These are phyloP conservation scores for Sporisorium sorghi DNA, from an alignment of 1,284 basidiomycete genomes.

Conservation along the genomic window DNA sequence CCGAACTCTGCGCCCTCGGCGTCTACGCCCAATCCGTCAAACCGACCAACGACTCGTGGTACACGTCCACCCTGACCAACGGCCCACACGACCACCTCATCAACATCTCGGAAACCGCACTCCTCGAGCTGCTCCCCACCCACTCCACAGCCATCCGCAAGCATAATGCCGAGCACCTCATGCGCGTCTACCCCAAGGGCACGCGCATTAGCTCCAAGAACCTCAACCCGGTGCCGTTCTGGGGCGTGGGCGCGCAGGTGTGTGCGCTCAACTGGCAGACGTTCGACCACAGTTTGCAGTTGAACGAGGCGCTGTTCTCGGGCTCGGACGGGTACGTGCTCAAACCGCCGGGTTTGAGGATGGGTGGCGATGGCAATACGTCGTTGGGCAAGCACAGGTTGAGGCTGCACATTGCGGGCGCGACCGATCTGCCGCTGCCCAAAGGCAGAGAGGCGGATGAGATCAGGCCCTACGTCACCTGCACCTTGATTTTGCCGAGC, in stretches of 20 bases:
- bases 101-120: constrained; percentile 75
- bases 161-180: constrained; percentile 72
- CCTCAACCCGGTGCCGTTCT: constrained; percentile 71
- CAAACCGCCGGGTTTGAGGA: constrained; percentile 71
- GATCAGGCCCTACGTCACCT: constrained; percentile 61
- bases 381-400: constrained; percentile 41
- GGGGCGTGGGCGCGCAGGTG: constrained; percentile 75
- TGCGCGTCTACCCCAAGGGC: constrained; percentile 76
- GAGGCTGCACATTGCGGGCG: constrained; percentile 56
- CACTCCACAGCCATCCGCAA: constrained; percentile 59
- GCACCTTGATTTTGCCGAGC: constrained; percentile 56
- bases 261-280: constrained; percentile 77
- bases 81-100: constrained; percentile 71
- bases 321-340: constrained; percentile 75
- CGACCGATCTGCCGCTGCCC: constrained; percentile 57
- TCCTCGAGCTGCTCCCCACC: constrained; percentile 71
- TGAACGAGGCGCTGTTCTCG: constrained; percentile 77
- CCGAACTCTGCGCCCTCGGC: constrained; percentile 58
- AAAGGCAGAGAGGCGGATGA: constrained; percentile 51
- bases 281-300: constrained; percentile 66
- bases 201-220: constrained; percentile 72
- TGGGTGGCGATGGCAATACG: constrained; percentile 48
- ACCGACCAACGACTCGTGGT: constrained; percentile 58
- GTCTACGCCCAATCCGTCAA: constrained; percentile 64
- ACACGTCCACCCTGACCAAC: constrained; percentile 46